A percentile compares a stretch with the other conserved stretches of the same genome.
These are phyloP conservation scores for Phytophthora colocasiae DNA, from an alignment of 352 stramenopile species.

Conservation along the genomic window DNA sequence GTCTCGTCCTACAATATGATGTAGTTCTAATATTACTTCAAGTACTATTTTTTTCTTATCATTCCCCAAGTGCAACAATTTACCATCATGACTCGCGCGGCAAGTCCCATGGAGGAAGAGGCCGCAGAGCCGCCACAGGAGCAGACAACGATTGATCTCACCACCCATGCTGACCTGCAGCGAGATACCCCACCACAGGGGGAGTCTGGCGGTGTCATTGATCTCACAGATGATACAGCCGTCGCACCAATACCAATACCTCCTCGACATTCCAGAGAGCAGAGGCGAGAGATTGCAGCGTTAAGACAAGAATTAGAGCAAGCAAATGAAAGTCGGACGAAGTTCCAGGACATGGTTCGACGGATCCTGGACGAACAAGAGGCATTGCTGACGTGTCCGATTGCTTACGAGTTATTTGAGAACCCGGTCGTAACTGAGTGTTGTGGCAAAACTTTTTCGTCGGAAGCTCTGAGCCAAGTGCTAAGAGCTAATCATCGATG, in stretches of 20 bases:
- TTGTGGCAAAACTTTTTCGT: conserved; percentile 25
- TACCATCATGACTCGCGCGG: background rate
- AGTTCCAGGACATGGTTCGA: background rate
- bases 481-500: background rate
- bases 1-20: conserved; percentile 61
- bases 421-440: conserved; percentile 21
- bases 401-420: conserved; percentile 21
- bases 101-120: background rate
- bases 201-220: background rate
- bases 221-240: conserved; percentile 6
- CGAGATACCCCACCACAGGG: background rate
- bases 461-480: conserved; percentile 1
- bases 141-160: conserved; percentile 4
- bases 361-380: conserved; percentile 16
- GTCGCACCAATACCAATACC: background rate
- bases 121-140: background rate
- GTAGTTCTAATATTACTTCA: conserved; percentile 4
- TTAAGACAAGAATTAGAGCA: conserved; percentile 6
- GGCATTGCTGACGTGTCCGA: conserved; percentile 19
- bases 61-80: background rate
- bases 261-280: background rate
- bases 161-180: background rate
- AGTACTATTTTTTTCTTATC: too few species aligned
- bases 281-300: background rate
- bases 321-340: background rate